phyloP scores from a whole-genome alignment of 768 basidiomycete species.

The Chalciporus chontae region DNA sequence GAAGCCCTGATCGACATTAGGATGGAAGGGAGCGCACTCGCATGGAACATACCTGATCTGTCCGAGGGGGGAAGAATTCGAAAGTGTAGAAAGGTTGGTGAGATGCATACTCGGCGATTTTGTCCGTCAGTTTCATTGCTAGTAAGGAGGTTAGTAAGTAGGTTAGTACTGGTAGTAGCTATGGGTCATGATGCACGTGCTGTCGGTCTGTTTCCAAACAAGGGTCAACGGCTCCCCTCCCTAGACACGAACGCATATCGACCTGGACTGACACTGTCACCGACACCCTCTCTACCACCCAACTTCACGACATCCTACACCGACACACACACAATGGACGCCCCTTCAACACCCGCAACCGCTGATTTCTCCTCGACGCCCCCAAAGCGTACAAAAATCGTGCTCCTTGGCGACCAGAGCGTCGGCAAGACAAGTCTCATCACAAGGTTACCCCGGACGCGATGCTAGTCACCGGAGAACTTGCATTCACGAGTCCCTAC shows the following conservation, averaged over 20 bases:
- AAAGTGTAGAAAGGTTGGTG: conserved; percentile 82
- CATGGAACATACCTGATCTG: conserved; percentile 61
- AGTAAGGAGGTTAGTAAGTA: too few relatives aligned
- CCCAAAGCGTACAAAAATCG: conserved; percentile 94
- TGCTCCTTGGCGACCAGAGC: conserved; percentile 93
- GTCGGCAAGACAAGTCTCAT: conserved; percentile 99
- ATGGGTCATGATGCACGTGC: too few relatives aligned
- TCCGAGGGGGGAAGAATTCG: conserved; percentile 97
- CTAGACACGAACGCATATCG: conserved; percentile 4
- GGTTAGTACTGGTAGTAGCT: too few relatives aligned
- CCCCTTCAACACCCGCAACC: conserved; percentile 62
- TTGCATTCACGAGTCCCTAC: conserved; percentile 2
- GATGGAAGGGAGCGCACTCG: neutral
- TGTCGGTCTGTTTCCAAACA: conserved; percentile 25
- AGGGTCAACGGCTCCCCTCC: conserved; percentile 23
- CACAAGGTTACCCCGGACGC: conserved; percentile 60
- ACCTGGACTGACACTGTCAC: conserved; percentile 11
- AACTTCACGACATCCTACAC: neutral
- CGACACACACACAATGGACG: conserved; percentile 39
- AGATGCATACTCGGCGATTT: conserved; percentile 46
- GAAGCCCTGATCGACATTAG: conserved; percentile 59
- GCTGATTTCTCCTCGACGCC: conserved; percentile 86
- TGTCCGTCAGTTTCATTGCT: conserved; percentile 70
- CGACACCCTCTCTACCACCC: neutral
- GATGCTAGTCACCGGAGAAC: neutral